Percentiles rank a stretch among this genome's conserved stretches.
Conservation (phyloP, 106 monocot genomes). For the Acanthochlamys bracteata region DNA sequence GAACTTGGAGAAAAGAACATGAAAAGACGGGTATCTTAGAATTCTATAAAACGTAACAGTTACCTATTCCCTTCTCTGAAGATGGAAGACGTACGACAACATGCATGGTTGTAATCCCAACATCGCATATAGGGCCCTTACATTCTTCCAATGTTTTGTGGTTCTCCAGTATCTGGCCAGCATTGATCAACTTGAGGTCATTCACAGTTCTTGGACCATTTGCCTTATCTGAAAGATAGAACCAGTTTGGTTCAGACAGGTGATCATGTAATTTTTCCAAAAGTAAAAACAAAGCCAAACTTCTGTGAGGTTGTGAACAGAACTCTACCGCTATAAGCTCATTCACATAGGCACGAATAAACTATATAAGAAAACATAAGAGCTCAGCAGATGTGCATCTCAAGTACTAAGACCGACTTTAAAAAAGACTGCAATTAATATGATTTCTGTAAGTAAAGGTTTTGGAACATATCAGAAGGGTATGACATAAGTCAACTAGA, state of each 20-base stretch:
- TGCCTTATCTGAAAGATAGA: slow-evolving; percentile 24
- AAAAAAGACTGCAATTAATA: too few relatives aligned
- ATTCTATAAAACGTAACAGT: not conserved
- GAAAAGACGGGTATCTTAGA: not conserved
- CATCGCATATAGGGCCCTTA: slow-evolving; percentile 36
- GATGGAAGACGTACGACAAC: slow-evolving; percentile 46
- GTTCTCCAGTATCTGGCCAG: slow-evolving; percentile 55
- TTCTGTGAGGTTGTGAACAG: not conserved
- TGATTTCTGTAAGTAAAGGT: too few relatives aligned
- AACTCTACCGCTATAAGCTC: not conserved
- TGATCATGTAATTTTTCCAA: too few relatives aligned
- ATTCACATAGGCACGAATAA: not conserved
- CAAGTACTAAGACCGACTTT: not conserved
- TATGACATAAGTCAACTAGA: too few relatives aligned
- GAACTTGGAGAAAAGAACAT: not conserved
- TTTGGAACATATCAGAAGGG: too few relatives aligned
- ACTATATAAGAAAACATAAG: not conserved
- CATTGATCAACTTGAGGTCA: slow-evolving; percentile 64
- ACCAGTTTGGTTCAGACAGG: not conserved
- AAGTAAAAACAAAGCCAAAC: not conserved
- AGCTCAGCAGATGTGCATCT: not conserved
- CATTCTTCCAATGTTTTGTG: slow-evolving; percentile 47
- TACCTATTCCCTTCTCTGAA: slow-evolving; percentile 45
- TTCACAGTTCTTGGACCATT: slow-evolving; percentile 47
- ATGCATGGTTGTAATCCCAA: slow-evolving; percentile 55